A percentile compares a stretch with the other conserved stretches of the same genome.
Conservation (phyloP, 2,329 filamentous ascomycete species). For the Ascosphaera aggregata region DNA sequence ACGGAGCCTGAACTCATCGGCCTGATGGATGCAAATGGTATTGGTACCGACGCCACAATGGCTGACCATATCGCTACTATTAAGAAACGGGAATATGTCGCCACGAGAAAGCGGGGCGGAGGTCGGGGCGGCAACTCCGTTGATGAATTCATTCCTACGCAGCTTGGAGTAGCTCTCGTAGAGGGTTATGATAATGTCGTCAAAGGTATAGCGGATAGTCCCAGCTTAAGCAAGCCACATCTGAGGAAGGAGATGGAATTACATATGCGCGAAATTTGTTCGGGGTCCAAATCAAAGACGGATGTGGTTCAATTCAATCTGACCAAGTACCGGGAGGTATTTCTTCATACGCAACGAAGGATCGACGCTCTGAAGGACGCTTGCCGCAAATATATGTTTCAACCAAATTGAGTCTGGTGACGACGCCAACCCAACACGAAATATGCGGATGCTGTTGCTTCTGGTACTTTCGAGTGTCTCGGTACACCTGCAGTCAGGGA, state of each 20-base stretch:
- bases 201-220: conserved; percentile 40
- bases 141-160: conserved; percentile 80
- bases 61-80: conserved; percentile 96
- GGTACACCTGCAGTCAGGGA: too few species aligned
- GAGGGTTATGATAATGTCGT: conserved; percentile 90
- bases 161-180: conserved; percentile 73
- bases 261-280: conserved; percentile 92
- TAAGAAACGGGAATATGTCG: conserved; percentile 69
- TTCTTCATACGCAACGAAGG: conserved; percentile 55
- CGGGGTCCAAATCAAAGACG: conserved; percentile 50
- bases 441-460: too few species aligned
- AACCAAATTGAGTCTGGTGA: too few species aligned
- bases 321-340: conserved; percentile 68
- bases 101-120: conserved; percentile 31
- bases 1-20: conserved; percentile 91
- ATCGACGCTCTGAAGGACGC: conserved; percentile 39
- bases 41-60: conserved; percentile 97
- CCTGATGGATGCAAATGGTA: conserved; percentile 96
- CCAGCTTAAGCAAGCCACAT: conserved; percentile 81
- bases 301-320: conserved; percentile 65
- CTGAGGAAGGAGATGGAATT: conserved; percentile 94
- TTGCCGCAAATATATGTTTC: conserved; percentile 32
- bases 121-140: conserved; percentile 23
- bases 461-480: too few species aligned
- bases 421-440: too few species aligned